Base-by-base conservation (phyloP, 2,329 filamentous ascomycete genomes). In the Microsporum audouinii region DNA sequence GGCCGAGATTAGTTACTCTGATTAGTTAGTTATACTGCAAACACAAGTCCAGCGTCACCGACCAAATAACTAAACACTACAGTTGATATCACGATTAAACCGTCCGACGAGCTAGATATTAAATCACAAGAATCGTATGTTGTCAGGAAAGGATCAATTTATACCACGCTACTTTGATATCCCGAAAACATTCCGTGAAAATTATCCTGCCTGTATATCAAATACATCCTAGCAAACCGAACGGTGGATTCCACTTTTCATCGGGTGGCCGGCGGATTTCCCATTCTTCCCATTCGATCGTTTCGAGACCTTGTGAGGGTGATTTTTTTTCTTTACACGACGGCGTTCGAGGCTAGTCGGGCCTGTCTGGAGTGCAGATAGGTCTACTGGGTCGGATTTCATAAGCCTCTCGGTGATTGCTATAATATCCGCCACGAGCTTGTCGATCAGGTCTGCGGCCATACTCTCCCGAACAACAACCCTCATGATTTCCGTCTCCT, bases 381-480 rank as follows among this genome's bases (percentile, higher is more conserved):
- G 67, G 62, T 86, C 83, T 7, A 78, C 69, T 39, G 75, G 70
- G 65, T 81, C 79, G 38, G 76, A 76, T 12, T 77, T 76, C 69
- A 87, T 85, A 62, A 88, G 69, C 51, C 71, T 77, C 74, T 88
- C 82, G 2, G 85, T 87, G 5, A 85, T 80, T 6, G 76, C 70
- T 62, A 80, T 79, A 36, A 87, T 80, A 69, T 88, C 85, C 1
- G 78, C 74, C 45, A 88, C 79, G 31, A 88, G 74, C 1, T 82
- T 74, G 70, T 87, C 84, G 31, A 88, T 75, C 56, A 88, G 75
- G 68, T 88, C 85, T n/a, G 87, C 72, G n/a, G 79, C 83, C 82
- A 88, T 83, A 66, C 77, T 83, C 72, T 88, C 85, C 53, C 85
- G 78, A 5, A 88, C 78, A 2, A 88, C 85, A 0, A 88, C 79